Conservation (phyloP, 2,329 filamentous ascomycete genomes). For the Monosporascus cannonballus region DNA sequence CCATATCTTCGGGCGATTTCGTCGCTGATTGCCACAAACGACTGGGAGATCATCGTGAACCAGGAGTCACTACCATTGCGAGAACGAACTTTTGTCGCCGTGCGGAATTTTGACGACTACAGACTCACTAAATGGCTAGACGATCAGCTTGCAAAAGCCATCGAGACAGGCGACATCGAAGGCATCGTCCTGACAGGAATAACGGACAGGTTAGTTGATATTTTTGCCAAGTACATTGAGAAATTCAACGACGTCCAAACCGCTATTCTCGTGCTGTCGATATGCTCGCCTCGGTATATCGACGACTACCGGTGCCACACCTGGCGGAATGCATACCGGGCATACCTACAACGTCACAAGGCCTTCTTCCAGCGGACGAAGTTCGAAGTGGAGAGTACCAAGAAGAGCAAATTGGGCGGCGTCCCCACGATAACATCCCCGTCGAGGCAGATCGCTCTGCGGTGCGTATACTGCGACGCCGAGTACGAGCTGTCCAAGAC, state of each 20-base stretch:
- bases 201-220: constrained; percentile 63
- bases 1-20: constrained; percentile 77
- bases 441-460: constrained; percentile 64
- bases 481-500: constrained; percentile 44
- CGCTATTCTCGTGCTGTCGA: constrained; percentile 66
- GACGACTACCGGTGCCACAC: constrained; percentile 68
- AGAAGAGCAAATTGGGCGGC: constrained; percentile 60
- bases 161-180: constrained; percentile 65
- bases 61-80: constrained; percentile 68
- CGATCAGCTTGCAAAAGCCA: constrained; percentile 55
- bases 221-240: constrained; percentile 69
- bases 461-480: constrained; percentile 71
- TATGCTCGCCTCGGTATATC: constrained; percentile 70
- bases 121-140: constrained; percentile 62
- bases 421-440: constrained; percentile 57
- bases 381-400: constrained; percentile 72
- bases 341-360: constrained; percentile 66
- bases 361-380: constrained; percentile 69
- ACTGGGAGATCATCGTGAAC: constrained; percentile 69
- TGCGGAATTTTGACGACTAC: constrained; percentile 58
- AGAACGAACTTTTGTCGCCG: constrained; percentile 68
- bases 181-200: constrained; percentile 75
- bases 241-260: constrained; percentile 76
- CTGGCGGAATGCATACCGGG: constrained; percentile 68
- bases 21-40: constrained; percentile 67